These are phyloP conservation scores for Inga leiocalycina DNA, from an alignment of 306 rosid genomes.

Conservation along the genomic window DNA sequence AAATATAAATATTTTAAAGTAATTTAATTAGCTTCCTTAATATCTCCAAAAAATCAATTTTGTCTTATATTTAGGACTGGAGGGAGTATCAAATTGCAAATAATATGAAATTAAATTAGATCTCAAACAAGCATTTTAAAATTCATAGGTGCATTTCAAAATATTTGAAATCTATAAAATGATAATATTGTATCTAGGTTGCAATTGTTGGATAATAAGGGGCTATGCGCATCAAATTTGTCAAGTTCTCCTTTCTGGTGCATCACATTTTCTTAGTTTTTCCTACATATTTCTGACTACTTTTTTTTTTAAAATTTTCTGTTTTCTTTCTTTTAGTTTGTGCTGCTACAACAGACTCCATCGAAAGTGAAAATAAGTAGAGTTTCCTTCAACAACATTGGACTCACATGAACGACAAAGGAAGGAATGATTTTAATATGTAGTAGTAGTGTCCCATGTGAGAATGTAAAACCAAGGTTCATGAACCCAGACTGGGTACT, in stretches of 20 bases:
- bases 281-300: background rate
- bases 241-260: too few species aligned
- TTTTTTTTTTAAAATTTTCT: background rate
- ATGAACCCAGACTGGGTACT: too few species aligned
- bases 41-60: too few species aligned
- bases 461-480: background rate
- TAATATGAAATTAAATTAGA: too few species aligned
- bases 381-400: background rate
- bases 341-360: background rate
- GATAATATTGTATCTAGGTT: background rate
- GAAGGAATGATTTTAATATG: background rate
- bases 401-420: background rate
- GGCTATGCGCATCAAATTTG: too few species aligned
- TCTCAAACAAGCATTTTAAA: background rate
- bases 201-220: background rate
- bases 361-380: background rate
- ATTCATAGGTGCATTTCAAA: background rate
- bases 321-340: background rate
- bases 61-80: too few species aligned
- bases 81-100: too few species aligned
- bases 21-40: too few species aligned
- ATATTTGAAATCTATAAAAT: too few species aligned
- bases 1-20: too few species aligned
- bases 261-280: background rate
- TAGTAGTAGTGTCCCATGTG: background rate